Base-by-base conservation (phyloP, 2,329 filamentous ascomycete genomes). In the Neonectria punicea region DNA sequence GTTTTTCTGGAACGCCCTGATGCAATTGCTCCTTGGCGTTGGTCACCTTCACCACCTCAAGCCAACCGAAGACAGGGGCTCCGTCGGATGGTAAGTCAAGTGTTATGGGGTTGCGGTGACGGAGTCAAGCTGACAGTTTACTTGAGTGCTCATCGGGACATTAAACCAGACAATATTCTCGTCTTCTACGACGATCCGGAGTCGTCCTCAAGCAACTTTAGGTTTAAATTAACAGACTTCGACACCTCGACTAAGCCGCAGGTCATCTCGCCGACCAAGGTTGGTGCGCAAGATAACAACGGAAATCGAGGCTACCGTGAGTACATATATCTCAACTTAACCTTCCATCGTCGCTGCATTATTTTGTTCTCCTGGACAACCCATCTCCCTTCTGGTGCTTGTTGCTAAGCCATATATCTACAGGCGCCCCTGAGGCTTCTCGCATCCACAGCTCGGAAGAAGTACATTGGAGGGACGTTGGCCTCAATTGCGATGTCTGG, bases 61-160 rank as follows among this genome's bases (percentile, higher is more conserved):
- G 0, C 25, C 39, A 10, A 10, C 13, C 3, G 16, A 9, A 5
- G 28, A 47, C 3, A 25, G n/a, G 5, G 53, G 58, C 34, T 10
- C 8, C 16, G 13, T 54, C 3, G 36, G 41, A 28, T 41, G 18
- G 30, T 25, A 4, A 30, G 36, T 39, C 14, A 39, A 16, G 34
- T 16, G 6, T 10, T 9, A n/a, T 5, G 3, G 2, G 25, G 5
- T 25, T 5, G 5, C 5, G 25, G 25, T 25, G 25, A 25, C 25
- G 2, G 25, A 25, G 25, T 25, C 25, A 14, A 2, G 5, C 30
- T 55, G 2, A 36, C 3, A 13, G 6, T 18, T 44, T 3, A 50
- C 32, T 30, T 11, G 7, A 70, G 68, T 56, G 57, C 59, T 14
- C 68, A 70, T 16, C 60, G 68, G 3, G 68, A 70, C 1, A 68